Evolutionary conservation across 2,329 filamentous ascomycete species (phyloP).

Genomic region (Basipetospora chlamydospora): DNA sequence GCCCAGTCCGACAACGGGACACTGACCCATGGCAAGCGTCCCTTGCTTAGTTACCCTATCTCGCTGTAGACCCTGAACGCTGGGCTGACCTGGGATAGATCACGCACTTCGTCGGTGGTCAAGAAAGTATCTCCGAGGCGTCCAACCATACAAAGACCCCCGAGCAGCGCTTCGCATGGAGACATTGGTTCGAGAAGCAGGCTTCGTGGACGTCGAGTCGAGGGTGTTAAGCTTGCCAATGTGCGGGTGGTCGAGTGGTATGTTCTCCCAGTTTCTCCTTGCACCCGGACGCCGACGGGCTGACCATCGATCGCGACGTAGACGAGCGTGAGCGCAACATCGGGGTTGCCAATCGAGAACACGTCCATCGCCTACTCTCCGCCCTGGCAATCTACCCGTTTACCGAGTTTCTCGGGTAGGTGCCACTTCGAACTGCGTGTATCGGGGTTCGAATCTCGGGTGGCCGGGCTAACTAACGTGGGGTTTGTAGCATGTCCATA

Average conservation of each 20-base stretch:
- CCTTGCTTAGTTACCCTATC: too few relatives aligned
- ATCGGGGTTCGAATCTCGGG: too few relatives aligned
- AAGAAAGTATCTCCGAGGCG: constrained; percentile 43
- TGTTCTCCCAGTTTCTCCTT: constrained; percentile 10
- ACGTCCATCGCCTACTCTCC: constrained; percentile 20
- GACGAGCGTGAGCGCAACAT: constrained; percentile 37
- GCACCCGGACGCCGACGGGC: too few relatives aligned
- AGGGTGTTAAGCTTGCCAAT: constrained; percentile 52
- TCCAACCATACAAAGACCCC: constrained; percentile 52
- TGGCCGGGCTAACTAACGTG: too few relatives aligned
- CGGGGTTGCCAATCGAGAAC: constrained; percentile 36
- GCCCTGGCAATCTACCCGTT: constrained; percentile 6
- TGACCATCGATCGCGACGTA: constrained; percentile 14
- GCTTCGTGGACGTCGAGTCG: constrained; percentile 54
- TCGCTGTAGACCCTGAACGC: too few relatives aligned
- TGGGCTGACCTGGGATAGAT: too few relatives aligned
- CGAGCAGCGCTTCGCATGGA: constrained; percentile 46
- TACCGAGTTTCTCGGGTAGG: constrained; percentile 6
- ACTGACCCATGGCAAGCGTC: constrained; percentile 42
- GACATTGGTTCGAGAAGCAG: constrained; percentile 42
- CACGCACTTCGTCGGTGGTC: constrained; percentile 58
- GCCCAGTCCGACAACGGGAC: constrained; percentile 75
- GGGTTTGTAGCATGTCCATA: constrained; percentile 32
- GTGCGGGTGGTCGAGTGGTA: constrained; percentile 56
- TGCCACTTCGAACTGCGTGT: too few relatives aligned